These are phyloP conservation scores for Linnemannia elongata DNA, from an alignment of 192 early-diverging fungal genomes.

Conservation along the genomic window DNA sequence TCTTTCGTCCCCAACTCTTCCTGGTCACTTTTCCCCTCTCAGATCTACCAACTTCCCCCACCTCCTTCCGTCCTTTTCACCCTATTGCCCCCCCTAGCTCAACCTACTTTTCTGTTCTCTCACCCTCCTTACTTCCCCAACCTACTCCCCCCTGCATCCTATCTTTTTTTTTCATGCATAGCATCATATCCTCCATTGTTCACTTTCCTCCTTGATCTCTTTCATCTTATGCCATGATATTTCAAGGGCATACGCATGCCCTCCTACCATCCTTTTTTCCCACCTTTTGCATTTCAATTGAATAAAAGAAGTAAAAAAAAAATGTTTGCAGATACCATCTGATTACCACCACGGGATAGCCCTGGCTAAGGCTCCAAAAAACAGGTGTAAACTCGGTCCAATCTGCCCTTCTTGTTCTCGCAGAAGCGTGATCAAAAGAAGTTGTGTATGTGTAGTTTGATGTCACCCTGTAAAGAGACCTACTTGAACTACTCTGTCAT, in stretches of 20 bases:
- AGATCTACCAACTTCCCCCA: background rate
- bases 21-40: background rate
- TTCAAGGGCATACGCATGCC: background rate
- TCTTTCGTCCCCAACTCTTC: background rate
- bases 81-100: no score
- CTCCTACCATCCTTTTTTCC: background rate
- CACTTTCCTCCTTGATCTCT: background rate
- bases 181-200: background rate
- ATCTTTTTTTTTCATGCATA: background rate
- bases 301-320: background rate
- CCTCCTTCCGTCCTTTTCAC: background rate
- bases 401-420: background rate
- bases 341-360: background rate
- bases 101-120: background rate
- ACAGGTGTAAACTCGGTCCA: constrained; percentile 4
- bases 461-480: background rate
- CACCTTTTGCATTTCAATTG: background rate
- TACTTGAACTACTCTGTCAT: constrained; percentile 1
- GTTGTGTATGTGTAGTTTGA: background rate
- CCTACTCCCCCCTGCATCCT: background rate
- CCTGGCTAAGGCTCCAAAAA: background rate
- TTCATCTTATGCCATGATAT: background rate
- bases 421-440: background rate
- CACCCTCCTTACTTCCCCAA: background rate
- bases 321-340: background rate